A percentile compares a stretch with the other conserved stretches of the same genome.
Conservation (phyloP, 2,329 filamentous ascomycete species). For the Thelonectria discophora region DNA sequence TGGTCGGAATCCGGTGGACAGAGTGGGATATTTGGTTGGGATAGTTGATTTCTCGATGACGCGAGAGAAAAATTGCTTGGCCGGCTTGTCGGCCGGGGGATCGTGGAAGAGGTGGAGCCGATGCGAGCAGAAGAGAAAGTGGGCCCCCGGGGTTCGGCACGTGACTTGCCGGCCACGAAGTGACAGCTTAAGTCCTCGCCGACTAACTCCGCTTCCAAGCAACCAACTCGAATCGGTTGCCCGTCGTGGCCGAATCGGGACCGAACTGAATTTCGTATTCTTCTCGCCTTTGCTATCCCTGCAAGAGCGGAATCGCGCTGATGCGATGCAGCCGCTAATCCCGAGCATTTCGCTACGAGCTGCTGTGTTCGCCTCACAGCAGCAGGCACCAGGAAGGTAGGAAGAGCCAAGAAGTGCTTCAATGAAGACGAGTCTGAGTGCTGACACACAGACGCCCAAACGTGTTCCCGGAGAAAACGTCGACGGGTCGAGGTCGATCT, state of each 20-base stretch:
- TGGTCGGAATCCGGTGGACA: background rate
- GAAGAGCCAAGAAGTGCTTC: background rate
- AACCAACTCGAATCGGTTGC: slow-evolving; percentile 1
- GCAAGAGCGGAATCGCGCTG: background rate
- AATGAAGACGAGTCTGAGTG: slow-evolving; percentile 1
- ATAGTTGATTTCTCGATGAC: background rate
- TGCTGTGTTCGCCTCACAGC: background rate
- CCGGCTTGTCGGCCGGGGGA: slow-evolving; percentile 7
- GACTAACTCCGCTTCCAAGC: slow-evolving; percentile 37
- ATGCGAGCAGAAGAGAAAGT: background rate
- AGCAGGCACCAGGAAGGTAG: background rate
- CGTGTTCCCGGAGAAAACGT: background rate
- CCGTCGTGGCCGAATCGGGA: slow-evolving; percentile 33
- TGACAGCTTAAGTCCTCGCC: slow-evolving; percentile 38
- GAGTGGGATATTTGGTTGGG: background rate
- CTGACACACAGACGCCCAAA: slow-evolving; percentile 1
- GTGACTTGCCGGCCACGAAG: slow-evolving; percentile 24
- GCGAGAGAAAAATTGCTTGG: background rate
- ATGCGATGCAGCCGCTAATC: background rate
- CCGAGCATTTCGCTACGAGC: too few relatives aligned
- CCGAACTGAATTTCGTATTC: slow-evolving; percentile 23
- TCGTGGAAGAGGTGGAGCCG: slow-evolving; percentile 4
- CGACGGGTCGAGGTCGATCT: slow-evolving; percentile 12
- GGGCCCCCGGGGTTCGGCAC: slow-evolving; percentile 17
- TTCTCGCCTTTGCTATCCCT: slow-evolving; percentile 4